Percentiles rank a stretch among this genome's conserved stretches.
phyloP scores from a whole-genome alignment of 495 filamentous ascomycete species.

The Neurospora discreta region DNA sequence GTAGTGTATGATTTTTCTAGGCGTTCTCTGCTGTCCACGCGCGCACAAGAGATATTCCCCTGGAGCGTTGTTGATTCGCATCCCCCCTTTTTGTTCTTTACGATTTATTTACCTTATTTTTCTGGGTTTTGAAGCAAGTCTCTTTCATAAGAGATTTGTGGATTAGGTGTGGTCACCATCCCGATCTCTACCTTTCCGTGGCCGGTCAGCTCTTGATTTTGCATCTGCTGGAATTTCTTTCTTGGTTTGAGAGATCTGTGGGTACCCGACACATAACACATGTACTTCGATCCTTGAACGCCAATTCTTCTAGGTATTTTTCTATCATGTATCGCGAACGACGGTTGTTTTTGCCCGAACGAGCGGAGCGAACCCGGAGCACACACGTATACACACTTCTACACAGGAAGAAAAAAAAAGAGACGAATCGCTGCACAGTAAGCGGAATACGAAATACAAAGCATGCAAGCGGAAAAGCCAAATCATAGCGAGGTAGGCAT shows the following conservation, averaged over 20 bases:
- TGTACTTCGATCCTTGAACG: background rate
- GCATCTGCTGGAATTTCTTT: background rate
- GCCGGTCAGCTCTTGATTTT: background rate
- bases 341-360: background rate
- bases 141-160: background rate
- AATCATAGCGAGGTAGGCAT: background rate
- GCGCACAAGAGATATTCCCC: background rate
- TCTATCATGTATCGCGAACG: background rate
- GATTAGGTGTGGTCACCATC: background rate
- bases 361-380: background rate
- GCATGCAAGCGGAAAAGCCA: background rate
- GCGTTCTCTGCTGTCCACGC: background rate
- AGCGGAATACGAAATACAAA: background rate
- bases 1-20: slow-evolving; percentile 11
- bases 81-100: background rate
- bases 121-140: background rate
- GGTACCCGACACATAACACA: background rate
- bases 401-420: background rate
- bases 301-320: background rate
- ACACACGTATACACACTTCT: background rate
- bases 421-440: background rate
- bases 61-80: background rate
- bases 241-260: background rate
- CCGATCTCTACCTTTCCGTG: background rate
- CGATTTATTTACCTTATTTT: background rate